These are phyloP conservation scores for Phylloporus sp. DNA, from an alignment of 768 basidiomycete species.

Conservation along the genomic window DNA sequence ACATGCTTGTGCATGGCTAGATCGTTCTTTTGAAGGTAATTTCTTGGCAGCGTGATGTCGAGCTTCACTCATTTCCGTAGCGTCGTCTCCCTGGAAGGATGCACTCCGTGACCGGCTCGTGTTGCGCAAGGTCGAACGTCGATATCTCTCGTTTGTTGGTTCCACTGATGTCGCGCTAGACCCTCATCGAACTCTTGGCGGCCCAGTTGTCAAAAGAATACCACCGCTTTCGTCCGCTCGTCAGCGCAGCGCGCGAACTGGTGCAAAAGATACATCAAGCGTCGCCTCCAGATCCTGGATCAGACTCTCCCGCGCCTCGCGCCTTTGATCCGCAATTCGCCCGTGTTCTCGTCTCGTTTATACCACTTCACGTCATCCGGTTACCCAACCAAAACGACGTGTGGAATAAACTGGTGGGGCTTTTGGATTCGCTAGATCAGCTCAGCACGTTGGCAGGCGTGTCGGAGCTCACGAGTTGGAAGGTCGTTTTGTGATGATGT, in stretches of 20 bases:
- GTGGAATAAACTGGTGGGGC: conserved; percentile 45
- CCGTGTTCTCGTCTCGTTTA: conserved; percentile 59
- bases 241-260: conserved; percentile 16
- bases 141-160: not conserved
- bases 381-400: conserved; percentile 44
- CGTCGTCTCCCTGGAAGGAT: conserved; percentile 43
- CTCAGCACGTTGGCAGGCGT: conserved; percentile 41
- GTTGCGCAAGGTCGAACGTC: conserved; percentile 49
- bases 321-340: conserved; percentile 66
- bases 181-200: conserved; percentile 22
- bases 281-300: conserved; percentile 34
- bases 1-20: conserved; percentile 58
- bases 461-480: conserved; percentile 52
- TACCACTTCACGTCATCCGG: conserved; percentile 60
- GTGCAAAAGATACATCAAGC: conserved; percentile 15
- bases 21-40: conserved; percentile 39
- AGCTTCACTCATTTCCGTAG: conserved; percentile 29
- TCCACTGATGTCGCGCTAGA: conserved; percentile 16
- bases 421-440: conserved; percentile 57
- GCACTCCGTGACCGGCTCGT: conserved; percentile 49
- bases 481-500: conserved; percentile 39
- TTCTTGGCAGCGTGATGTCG: not conserved
- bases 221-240: conserved; percentile 13
- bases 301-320: conserved; percentile 44
- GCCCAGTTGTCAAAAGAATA: conserved; percentile 27